Conservation (phyloP, 2,329 filamentous ascomycete species). For the Cercospora sp. region DNA sequence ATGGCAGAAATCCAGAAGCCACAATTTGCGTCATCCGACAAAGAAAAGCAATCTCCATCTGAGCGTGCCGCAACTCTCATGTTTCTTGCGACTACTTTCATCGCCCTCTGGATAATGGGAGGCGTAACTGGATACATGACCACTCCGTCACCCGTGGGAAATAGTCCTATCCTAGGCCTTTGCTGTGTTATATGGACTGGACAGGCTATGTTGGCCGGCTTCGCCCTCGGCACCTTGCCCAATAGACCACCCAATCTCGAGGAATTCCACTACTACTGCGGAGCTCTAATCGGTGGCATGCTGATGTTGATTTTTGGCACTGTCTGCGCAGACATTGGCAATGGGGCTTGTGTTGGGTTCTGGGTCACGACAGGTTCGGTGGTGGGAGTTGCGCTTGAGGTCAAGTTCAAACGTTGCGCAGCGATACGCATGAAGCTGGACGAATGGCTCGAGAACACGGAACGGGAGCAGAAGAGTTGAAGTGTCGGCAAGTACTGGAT, state of each 20-base stretch:
- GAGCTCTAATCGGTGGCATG: background rate
- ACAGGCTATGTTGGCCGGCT: background rate
- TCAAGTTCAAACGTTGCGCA: background rate
- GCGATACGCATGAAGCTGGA: background rate
- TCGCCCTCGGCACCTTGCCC: background rate
- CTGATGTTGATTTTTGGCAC: background rate
- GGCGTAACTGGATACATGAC: background rate
- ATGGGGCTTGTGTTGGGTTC: background rate
- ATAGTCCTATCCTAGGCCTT: background rate
- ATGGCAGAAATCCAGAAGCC: background rate
- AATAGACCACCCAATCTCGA: background rate
- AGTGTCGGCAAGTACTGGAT: background rate
- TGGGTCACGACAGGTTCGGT: background rate
- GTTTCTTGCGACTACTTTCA: background rate
- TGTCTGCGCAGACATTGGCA: background rate
- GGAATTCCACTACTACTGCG: background rate
- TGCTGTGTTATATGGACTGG: background rate
- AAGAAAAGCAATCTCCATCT: background rate
- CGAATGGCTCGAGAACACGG: background rate
- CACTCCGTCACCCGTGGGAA: background rate
- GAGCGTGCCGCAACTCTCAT: background rate
- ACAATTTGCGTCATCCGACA: background rate
- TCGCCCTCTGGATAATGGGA: background rate
- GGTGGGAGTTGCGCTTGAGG: background rate
- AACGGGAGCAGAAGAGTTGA: background rate